Conservation (phyloP, 2,329 filamentous ascomycete genomes). For the Alternaria metachromatica region DNA sequence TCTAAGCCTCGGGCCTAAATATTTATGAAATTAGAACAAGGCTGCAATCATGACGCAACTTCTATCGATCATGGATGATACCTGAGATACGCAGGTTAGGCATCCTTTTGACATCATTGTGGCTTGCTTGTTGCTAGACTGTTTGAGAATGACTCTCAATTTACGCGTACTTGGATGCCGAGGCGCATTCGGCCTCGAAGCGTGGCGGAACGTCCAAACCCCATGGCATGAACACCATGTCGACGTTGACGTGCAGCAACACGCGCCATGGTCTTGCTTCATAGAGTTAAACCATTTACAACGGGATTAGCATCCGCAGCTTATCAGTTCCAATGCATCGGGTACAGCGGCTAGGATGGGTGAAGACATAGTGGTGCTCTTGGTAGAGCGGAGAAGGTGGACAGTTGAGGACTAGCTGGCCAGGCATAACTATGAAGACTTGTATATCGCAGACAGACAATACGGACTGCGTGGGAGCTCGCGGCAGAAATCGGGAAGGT, state of each 20-base stretch:
- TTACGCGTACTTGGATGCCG: background rate
- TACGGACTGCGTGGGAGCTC: slow-evolving; percentile 2
- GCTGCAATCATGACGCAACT: background rate
- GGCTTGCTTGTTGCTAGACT: background rate
- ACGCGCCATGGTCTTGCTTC: background rate
- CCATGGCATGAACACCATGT: background rate
- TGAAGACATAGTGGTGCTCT: background rate
- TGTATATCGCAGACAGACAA: slow-evolving; percentile 10
- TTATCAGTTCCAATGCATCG: slow-evolving; percentile 1
- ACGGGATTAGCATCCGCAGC: background rate
- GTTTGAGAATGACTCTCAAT: background rate
- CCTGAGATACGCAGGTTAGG: background rate
- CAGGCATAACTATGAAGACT: background rate
- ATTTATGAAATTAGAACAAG: background rate
- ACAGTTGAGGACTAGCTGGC: slow-evolving; percentile 1
- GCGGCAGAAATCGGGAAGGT: slow-evolving; percentile 30
- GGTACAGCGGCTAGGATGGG: background rate
- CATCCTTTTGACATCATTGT: background rate
- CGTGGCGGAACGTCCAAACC: background rate
- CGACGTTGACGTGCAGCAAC: background rate
- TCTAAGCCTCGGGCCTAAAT: background rate
- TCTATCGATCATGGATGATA: background rate
- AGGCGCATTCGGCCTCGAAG: background rate
- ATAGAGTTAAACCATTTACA: background rate
- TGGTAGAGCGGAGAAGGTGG: background rate